Conservation (phyloP, 2,329 filamentous ascomycete species). For the Ophidiomyces ophidiicola region DNA sequence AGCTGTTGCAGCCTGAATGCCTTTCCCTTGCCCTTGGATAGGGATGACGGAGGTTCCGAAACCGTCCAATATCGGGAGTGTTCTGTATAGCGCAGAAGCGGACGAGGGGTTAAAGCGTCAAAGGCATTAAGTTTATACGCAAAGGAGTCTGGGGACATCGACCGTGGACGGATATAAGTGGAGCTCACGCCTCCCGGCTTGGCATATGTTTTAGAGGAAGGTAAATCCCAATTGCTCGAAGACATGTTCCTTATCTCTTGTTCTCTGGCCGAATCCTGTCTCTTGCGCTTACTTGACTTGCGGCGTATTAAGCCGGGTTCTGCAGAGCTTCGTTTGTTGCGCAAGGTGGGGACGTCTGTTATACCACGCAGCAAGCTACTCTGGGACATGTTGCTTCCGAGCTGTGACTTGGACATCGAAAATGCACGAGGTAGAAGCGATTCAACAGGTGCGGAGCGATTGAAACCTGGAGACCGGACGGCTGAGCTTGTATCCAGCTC, state of each 20-base stretch:
- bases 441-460: background rate
- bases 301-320: slow-evolving; percentile 49
- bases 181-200: slow-evolving; percentile 57
- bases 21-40: slow-evolving; percentile 41
- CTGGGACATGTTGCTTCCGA: slow-evolving; percentile 25
- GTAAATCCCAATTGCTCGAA: slow-evolving; percentile 47
- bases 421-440: background rate
- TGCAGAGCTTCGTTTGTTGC: slow-evolving; percentile 48
- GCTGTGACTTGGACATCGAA: slow-evolving; percentile 9
- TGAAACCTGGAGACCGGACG: background rate
- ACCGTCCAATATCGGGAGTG: slow-evolving; percentile 46
- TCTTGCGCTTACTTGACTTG: slow-evolving; percentile 65
- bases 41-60: slow-evolving; percentile 37
- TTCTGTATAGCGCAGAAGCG: slow-evolving; percentile 63
- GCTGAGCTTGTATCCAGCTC: slow-evolving; percentile 2
- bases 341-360: slow-evolving; percentile 38
- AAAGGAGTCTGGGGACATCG: slow-evolving; percentile 50
- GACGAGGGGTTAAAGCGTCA: slow-evolving; percentile 71
- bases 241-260: slow-evolving; percentile 79
- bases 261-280: slow-evolving; percentile 64
- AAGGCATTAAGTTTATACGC: slow-evolving; percentile 72
- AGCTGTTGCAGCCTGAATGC: slow-evolving; percentile 48
- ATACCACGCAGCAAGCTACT: slow-evolving; percentile 31
- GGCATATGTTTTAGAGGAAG: slow-evolving; percentile 44
- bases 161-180: slow-evolving; percentile 59